These are phyloP conservation scores for Aspergillus bertholletiae DNA, from an alignment of 495 filamentous ascomycete genomes.

Conservation along the genomic window DNA sequence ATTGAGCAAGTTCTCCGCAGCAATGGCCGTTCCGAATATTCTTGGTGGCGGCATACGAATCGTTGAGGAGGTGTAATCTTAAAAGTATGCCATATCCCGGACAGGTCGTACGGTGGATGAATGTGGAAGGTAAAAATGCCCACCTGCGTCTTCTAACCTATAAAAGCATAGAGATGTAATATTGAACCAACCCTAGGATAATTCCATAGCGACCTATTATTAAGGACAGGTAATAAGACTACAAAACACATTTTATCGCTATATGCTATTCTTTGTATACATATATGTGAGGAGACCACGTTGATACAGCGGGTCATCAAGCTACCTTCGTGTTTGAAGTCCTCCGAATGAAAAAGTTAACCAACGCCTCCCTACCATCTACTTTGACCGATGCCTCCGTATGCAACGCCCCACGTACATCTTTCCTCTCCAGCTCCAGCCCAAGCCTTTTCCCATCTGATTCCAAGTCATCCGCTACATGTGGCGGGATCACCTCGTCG, in stretches of 20 bases:
- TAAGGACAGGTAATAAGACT: no score
- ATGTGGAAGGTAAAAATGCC: no score
- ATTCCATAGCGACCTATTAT: no score
- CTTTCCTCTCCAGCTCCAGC: constrained; percentile 26
- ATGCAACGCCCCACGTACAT: constrained; percentile 50
- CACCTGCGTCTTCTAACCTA: no score
- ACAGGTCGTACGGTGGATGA: no score
- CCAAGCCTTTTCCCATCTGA: constrained; percentile 24
- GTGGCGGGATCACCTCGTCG: constrained; percentile 65
- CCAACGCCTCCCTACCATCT: constrained; percentile 40
- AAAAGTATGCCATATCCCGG: no score
- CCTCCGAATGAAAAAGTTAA: constrained; percentile 28
- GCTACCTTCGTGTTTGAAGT: background rate
- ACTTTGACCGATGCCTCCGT: constrained; percentile 41
- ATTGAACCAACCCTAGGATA: no score
- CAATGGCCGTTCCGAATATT: background rate
- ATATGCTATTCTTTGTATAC: no score
- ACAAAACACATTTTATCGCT: no score
- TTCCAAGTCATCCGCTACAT: constrained; percentile 51
- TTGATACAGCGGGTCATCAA: no score
- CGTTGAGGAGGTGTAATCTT: background rate
- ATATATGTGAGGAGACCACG: no score
- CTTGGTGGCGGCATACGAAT: background rate
- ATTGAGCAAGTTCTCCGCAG: background rate
- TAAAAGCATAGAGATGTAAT: no score